Base-by-base conservation (phyloP, 805 yeast species). In the Clavispora vitiphila region DNA sequence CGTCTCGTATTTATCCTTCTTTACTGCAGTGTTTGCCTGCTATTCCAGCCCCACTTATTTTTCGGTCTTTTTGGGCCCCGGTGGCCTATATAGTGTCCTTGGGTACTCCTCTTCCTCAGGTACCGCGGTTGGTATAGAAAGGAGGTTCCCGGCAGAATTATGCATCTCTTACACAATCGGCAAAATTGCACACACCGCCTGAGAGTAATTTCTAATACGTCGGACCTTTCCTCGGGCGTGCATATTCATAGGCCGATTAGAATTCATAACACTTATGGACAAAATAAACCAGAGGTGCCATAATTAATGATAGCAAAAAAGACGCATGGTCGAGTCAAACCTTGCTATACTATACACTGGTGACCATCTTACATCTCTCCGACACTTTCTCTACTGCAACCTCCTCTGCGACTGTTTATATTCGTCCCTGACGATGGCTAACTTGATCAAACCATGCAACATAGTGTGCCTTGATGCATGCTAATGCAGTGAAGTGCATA, bases 81-180 rank as follows among this genome's bases (percentile, higher is more conserved):
- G 4, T 24, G 6, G n/a, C 26, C 26, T 12, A 8, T 8, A 7
- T 24, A 5, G 6, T 8, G 6, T 5, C 26, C n/a, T 4, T 24
- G 12, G 10, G 26, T 5, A 8, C 4, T 12, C 26, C n/a, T 4
- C n/a, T 8, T 11, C 11, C 6, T 21, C 22, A 12, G 4, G 12
- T 4, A 24, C 32, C 20, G 20, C 32, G 19, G 20, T 8, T 15
- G 32, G 32, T n/a, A 15, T 29, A 15, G 32, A 29, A 9, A 29
- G 32, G 32, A 29, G 32, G 32, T 29, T 29, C 16, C 32, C 32
- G 32, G 32, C 32, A 10, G 32, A 15, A 15, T 12, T 9, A 29
- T 29, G 32, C 32, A 29, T 29, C 32, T 29, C 32, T 29, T 29
- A 29, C 32, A 29, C 32, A 29, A 29, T 29, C 32, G 20, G 14